Percentiles rank a stretch among this genome's conserved stretches.
Conservation (phyloP, 805 yeast species). For the Monosporozyma solicola region DNA sequence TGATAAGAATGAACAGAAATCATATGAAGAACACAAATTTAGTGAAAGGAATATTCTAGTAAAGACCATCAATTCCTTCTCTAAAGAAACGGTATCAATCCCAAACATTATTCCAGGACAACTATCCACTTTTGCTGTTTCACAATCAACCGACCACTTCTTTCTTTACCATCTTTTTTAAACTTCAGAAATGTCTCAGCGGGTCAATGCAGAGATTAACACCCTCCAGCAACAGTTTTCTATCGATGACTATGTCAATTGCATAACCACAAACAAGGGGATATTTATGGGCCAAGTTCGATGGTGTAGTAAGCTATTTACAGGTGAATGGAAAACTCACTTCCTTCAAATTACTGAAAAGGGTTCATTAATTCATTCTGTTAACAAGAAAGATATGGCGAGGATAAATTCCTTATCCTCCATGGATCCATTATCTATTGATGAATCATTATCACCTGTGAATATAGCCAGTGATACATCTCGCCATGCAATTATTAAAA, state of each 20-base stretch:
- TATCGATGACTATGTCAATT: not conserved
- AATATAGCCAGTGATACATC: not conserved
- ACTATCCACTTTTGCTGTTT: too few relatives aligned
- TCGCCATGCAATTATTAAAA: constrained; percentile 12
- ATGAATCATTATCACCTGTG: not conserved
- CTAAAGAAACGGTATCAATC: too few relatives aligned
- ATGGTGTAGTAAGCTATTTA: constrained; percentile 16
- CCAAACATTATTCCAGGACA: too few relatives aligned
- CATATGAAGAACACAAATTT: too few relatives aligned
- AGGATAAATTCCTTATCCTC: constrained; percentile 3
- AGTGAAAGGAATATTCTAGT: too few relatives aligned
- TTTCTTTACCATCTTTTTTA: not conserved
- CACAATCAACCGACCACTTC: not conserved
- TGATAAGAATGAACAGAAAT: too few relatives aligned
- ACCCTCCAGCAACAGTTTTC: not conserved
- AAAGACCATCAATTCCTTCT: too few relatives aligned
- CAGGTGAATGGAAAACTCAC: constrained; percentile 19
- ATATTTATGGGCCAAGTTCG: constrained; percentile 17
- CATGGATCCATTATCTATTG: not conserved
- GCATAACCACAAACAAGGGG: constrained; percentile 7
- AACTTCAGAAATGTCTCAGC: not conserved
- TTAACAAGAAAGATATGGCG: constrained; percentile 4
- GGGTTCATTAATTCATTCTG: constrained; percentile 15
- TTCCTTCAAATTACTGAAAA: constrained; percentile 12
- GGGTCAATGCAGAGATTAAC: not conserved